Evolutionary conservation across 1,284 basidiomycete genomes (phyloP).

Genomic region (Tilletia indica): DNA sequence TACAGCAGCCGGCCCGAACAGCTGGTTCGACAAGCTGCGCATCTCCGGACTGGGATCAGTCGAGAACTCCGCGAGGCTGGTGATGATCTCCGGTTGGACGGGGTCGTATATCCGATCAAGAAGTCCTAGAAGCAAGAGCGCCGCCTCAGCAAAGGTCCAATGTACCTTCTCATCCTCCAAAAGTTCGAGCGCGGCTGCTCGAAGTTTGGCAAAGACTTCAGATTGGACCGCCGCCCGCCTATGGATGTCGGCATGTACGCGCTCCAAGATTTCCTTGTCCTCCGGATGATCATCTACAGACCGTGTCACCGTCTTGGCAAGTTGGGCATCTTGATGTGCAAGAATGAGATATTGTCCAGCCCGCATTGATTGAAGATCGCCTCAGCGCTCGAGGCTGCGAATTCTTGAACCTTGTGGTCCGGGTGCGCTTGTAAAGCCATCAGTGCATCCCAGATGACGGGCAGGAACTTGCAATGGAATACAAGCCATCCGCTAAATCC

Average conservation of each 20-base stretch:
- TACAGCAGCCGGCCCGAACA: background rate
- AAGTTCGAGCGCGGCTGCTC: conserved; percentile 68
- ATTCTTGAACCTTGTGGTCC: conserved; percentile 3
- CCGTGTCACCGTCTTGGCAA: conserved; percentile 58
- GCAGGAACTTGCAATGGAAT: background rate
- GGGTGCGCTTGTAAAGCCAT: background rate
- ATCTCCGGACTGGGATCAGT: background rate
- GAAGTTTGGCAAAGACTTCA: conserved; percentile 56
- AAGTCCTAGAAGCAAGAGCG: conserved; percentile 69
- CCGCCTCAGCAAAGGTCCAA: conserved; percentile 86
- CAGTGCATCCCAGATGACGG: background rate
- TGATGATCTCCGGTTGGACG: conserved; percentile 62
- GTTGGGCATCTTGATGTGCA: conserved; percentile 74
- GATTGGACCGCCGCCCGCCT: background rate
- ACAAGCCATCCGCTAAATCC: background rate
- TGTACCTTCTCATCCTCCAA: conserved; percentile 71
- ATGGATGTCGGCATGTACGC: background rate
- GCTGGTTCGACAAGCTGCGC: background rate
- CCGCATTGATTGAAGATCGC: background rate
- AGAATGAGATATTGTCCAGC: conserved; percentile 63
- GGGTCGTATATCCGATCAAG: conserved; percentile 75
- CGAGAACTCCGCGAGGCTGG: background rate
- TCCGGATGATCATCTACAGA: background rate
- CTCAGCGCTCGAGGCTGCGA: background rate
- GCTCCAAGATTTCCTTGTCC: background rate